phyloP scores from a whole-genome alignment of 257 asterid species.

The Ilex asprella region DNA sequence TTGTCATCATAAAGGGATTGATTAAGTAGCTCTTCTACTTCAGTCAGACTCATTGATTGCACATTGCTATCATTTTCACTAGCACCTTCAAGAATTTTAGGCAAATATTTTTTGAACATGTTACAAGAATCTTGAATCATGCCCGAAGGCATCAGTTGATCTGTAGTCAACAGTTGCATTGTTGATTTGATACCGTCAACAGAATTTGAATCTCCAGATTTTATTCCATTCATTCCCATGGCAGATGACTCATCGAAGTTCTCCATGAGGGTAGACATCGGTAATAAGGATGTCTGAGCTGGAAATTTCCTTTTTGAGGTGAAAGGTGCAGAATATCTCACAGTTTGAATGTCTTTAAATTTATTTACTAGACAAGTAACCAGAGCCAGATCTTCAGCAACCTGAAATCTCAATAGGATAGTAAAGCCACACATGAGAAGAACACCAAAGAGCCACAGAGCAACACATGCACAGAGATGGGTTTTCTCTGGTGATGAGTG shows the following conservation, averaged over 20 bases:
- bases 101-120: constrained; percentile 14
- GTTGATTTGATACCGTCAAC: constrained; percentile 15
- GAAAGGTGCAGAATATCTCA: constrained; percentile 15
- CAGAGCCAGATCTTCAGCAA: constrained; percentile 54
- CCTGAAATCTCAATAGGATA: constrained; percentile 40
- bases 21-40: constrained; percentile 23
- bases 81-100: constrained; percentile 21
- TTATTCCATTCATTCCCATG: constrained; percentile 11
- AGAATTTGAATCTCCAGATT: constrained; percentile 25
- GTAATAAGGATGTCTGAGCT: constrained; percentile 21
- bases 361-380: constrained; percentile 30
- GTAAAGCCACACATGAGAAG: not conserved
- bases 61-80: constrained; percentile 21
- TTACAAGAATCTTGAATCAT: constrained; percentile 37
- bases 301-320: constrained; percentile 13
- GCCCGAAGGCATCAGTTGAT: constrained; percentile 28
- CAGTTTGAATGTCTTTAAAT: constrained; percentile 28
- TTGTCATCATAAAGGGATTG: constrained; percentile 29
- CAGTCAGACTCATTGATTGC: constrained; percentile 24
- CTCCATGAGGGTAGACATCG: constrained; percentile 22
- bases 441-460: not conserved
- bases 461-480: not conserved
- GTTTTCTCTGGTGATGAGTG: not conserved
- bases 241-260: constrained; percentile 29
- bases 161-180: constrained; percentile 17